These are phyloP conservation scores for Phytophthora aleatoria DNA, from an alignment of 352 stramenopile genomes.

Conservation along the genomic window DNA sequence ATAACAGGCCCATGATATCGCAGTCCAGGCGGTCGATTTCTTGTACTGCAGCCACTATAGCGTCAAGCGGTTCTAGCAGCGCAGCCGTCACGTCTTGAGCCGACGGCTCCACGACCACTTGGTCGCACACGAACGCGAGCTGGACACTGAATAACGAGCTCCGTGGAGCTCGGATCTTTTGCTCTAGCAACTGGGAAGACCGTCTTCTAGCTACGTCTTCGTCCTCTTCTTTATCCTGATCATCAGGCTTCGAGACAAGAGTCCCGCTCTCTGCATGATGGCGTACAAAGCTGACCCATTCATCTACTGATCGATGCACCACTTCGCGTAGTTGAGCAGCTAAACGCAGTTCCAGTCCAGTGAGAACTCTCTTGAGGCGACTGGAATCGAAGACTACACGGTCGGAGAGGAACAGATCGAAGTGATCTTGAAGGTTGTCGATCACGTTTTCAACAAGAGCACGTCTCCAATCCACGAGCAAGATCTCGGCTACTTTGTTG, in stretches of 20 bases:
- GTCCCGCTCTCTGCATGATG: slow-evolving; percentile 16
- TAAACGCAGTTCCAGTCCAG: slow-evolving; percentile 87
- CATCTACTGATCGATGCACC: slow-evolving; percentile 55
- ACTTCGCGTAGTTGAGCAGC: slow-evolving; percentile 79
- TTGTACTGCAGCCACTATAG: slow-evolving; percentile 73
- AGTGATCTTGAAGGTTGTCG: slow-evolving; percentile 94
- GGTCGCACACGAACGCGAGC: slow-evolving; percentile 50
- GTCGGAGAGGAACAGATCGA: slow-evolving; percentile 93
- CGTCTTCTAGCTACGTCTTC: slow-evolving; percentile 22
- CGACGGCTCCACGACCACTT: slow-evolving; percentile 68
- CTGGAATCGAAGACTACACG: slow-evolving; percentile 51
- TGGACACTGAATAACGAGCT: slow-evolving; percentile 88
- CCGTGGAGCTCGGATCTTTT: slow-evolving; percentile 45
- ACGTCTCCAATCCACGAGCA: slow-evolving; percentile 88
- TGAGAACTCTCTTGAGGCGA: slow-evolving; percentile 80
- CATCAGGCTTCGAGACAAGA: neutral
- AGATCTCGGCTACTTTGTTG: slow-evolving; percentile 77
- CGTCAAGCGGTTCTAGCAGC: slow-evolving; percentile 84
- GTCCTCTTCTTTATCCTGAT: slow-evolving; percentile 3
- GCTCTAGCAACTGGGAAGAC: slow-evolving; percentile 4
- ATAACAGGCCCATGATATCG: slow-evolving; percentile 91
- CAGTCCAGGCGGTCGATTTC: slow-evolving; percentile 87
- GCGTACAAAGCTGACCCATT: slow-evolving; percentile 70
- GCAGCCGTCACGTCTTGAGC: slow-evolving; percentile 69
- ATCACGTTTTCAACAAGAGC: slow-evolving; percentile 93